Percentiles rank a stretch among this genome's conserved stretches.
Conservation (phyloP, 108 stramenopile species). For the Epithemia pelagica region DNA sequence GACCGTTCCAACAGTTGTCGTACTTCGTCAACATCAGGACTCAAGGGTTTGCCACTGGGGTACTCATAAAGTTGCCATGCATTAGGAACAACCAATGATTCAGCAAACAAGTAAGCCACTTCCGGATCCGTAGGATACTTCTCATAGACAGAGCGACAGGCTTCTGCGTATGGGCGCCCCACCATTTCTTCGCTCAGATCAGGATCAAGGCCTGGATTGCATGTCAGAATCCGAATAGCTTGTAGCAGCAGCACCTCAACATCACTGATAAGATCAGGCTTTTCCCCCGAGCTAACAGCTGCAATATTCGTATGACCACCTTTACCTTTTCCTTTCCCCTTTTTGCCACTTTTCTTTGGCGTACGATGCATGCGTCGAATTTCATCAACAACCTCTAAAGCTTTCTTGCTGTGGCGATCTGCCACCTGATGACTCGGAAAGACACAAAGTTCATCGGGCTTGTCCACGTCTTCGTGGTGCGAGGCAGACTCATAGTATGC, state of each 20-base stretch:
- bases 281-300: neutral
- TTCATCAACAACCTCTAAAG: conserved; percentile 61
- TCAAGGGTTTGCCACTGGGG: conserved; percentile 63
- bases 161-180: conserved; percentile 69
- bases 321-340: conserved; percentile 21
- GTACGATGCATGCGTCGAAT: conserved; percentile 36
- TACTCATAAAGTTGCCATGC: conserved; percentile 85
- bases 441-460: conserved; percentile 38
- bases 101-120: conserved; percentile 69
- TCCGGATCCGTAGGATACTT: conserved; percentile 66
- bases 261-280: conserved; percentile 40
- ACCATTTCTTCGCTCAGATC: conserved; percentile 39
- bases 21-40: conserved; percentile 55
- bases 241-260: conserved; percentile 50
- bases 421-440: conserved; percentile 80
- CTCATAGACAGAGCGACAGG: conserved; percentile 50
- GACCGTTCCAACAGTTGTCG: conserved; percentile 50
- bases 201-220: conserved; percentile 61
- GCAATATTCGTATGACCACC: neutral
- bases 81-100: conserved; percentile 73
- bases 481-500: conserved; percentile 76
- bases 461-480: conserved; percentile 44
- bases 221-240: conserved; percentile 62
- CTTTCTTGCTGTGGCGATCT: conserved; percentile 54
- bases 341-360: conserved; percentile 4